Evolutionary conservation across 2,329 filamentous ascomycete genomes (phyloP).

Genomic region (Rhexocercosporidium sp.): DNA sequence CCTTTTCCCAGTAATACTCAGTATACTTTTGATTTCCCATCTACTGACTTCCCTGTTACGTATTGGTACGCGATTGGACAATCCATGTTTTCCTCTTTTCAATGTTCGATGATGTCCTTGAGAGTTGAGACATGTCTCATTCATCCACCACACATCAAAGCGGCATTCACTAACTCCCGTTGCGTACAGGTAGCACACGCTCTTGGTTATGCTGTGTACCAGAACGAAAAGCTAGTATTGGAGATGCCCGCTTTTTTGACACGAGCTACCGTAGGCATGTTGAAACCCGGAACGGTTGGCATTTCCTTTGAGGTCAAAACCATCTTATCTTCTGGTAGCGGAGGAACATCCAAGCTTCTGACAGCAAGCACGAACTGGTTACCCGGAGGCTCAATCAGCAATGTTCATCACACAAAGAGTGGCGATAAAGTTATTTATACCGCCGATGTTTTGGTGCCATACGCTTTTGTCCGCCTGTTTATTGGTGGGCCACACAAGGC

Average conservation of each 20-base stretch:
- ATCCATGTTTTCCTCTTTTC: too few species aligned
- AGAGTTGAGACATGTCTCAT: too few species aligned
- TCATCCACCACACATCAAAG: too few species aligned
- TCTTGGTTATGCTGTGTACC: neutral
- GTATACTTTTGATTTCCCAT: too few species aligned
- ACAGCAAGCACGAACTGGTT: conserved; percentile 4
- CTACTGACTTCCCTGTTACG: too few species aligned
- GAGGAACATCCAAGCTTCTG: neutral
- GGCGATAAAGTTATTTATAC: neutral
- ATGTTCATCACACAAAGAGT: neutral
- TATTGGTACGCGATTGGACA: too few species aligned
- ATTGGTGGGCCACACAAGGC: neutral
- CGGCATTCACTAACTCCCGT: too few species aligned
- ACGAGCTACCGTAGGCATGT: neutral
- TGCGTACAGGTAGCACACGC: neutral
- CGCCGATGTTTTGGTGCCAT: conserved; percentile 13
- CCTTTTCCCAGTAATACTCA: too few species aligned
- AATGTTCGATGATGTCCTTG: too few species aligned
- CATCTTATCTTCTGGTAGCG: neutral
- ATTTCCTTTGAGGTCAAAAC: conserved; percentile 5
- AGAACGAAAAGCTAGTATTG: neutral
- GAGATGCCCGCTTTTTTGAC: conserved; percentile 7
- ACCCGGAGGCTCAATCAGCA: neutral
- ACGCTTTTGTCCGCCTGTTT: conserved; percentile 7
- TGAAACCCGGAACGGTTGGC: neutral